Conservation (phyloP, 768 basidiomycete species). For the Solioccasus polychromus region DNA sequence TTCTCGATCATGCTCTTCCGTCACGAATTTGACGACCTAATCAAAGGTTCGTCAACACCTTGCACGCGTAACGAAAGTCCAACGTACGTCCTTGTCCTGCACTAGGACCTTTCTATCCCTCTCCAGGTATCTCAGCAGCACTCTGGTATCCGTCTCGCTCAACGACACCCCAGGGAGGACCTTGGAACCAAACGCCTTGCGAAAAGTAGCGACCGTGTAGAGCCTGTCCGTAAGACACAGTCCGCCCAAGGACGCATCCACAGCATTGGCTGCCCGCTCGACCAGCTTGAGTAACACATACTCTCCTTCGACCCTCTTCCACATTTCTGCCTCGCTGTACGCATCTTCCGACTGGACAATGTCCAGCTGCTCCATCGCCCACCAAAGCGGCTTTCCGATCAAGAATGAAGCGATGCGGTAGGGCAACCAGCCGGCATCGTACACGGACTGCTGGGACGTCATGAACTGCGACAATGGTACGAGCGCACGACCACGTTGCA, state of each 20-base stretch:
- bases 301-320: slow-evolving; percentile 65
- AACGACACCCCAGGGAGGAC: slow-evolving; percentile 44
- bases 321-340: slow-evolving; percentile 42
- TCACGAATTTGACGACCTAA: slow-evolving; percentile 81
- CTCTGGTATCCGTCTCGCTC: slow-evolving; percentile 60
- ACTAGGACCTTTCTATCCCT: slow-evolving; percentile 69
- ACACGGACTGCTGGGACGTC: slow-evolving; percentile 54
- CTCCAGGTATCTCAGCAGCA: slow-evolving; percentile 75
- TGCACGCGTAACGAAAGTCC: background rate
- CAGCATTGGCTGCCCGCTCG: slow-evolving; percentile 61
- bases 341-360: slow-evolving; percentile 62
- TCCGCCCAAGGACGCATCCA: slow-evolving; percentile 44
- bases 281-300: slow-evolving; percentile 67
- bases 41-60: slow-evolving; percentile 1
- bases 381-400: slow-evolving; percentile 80
- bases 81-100: slow-evolving; percentile 64
- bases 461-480: slow-evolving; percentile 57
- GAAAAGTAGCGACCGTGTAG: slow-evolving; percentile 62
- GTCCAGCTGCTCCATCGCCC: slow-evolving; percentile 79
- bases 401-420: slow-evolving; percentile 67
- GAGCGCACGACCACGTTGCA: slow-evolving; percentile 43
- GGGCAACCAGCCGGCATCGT: slow-evolving; percentile 67
- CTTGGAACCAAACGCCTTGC: slow-evolving; percentile 48
- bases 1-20: slow-evolving; percentile 33
- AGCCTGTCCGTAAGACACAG: slow-evolving; percentile 53